Conservation (phyloP, 306 rosid genomes). For the Cyclanthera cordifolia region DNA sequence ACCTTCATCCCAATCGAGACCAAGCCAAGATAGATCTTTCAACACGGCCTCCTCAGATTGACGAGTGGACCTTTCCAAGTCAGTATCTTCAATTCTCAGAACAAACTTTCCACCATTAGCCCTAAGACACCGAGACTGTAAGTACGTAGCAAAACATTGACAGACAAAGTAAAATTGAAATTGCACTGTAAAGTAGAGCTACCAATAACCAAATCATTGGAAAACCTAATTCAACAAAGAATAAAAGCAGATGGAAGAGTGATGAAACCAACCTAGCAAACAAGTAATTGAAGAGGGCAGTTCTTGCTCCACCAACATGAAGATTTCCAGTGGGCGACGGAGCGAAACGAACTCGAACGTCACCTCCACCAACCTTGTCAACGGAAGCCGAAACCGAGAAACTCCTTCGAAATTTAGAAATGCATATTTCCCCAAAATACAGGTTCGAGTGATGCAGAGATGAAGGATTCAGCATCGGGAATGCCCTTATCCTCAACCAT, state of each 20-base stretch:
- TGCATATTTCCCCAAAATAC: slow-evolving; percentile 1
- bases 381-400: slow-evolving; percentile 47
- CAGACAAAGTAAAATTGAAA: not conserved
- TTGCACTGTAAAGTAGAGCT: not conserved
- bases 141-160: not conserved
- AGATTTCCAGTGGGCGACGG: slow-evolving; percentile 97
- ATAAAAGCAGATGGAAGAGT: not conserved
- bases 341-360: slow-evolving; percentile 84
- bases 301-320: slow-evolving; percentile 97
- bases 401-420: slow-evolving; percentile 23
- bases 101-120: slow-evolving; percentile 84
- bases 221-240: not conserved
- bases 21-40: slow-evolving; percentile 88
- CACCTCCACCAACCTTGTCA: slow-evolving; percentile 19
- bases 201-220: not conserved
- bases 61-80: slow-evolving; percentile 87
- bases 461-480: slow-evolving; percentile 25
- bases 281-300: slow-evolving; percentile 46
- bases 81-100: slow-evolving; percentile 93
- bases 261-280: slow-evolving; percentile 26
- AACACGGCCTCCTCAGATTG: slow-evolving; percentile 82
- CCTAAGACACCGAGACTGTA: slow-evolving; percentile 25
- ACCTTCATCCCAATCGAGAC: slow-evolving; percentile 97
- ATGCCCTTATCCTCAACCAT: slow-evolving; percentile 7
- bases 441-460: slow-evolving; percentile 27